Conservation (phyloP, 1,139 yeast species). For the Diutina sp. region DNA sequence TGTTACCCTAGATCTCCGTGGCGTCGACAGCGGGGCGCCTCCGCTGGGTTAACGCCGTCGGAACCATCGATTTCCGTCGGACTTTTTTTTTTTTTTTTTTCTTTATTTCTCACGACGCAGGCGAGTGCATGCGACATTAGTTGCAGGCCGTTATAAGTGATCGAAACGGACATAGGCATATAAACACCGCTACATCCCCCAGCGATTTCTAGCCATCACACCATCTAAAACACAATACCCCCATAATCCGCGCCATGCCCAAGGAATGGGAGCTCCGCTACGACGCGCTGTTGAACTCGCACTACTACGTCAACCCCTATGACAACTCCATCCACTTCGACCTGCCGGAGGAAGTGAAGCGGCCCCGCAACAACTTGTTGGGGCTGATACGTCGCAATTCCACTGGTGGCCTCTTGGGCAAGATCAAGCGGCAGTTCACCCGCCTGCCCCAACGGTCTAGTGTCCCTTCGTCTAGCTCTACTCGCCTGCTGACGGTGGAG, state of each 20-base stretch:
- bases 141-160: background rate
- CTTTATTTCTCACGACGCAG: too few relatives aligned
- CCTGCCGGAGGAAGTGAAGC: conserved; percentile 26
- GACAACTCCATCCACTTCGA: conserved; percentile 25
- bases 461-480: background rate
- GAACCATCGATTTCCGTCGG: background rate
- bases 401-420: background rate
- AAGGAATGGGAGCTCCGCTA: conserved; percentile 12
- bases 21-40: background rate
- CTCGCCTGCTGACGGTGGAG: background rate
- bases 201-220: too few relatives aligned
- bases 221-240: background rate
- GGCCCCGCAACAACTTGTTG: background rate
- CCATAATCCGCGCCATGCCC: background rate
- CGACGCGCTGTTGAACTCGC: conserved; percentile 22
- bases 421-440: background rate
- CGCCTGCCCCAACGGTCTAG: background rate
- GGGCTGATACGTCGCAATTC: background rate
- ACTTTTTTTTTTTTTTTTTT: too few relatives aligned
- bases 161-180: background rate
- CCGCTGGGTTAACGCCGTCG: background rate
- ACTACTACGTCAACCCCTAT: conserved; percentile 21
- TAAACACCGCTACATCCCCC: background rate
- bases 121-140: background rate
- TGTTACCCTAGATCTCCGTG: background rate